phyloP scores from a whole-genome alignment of 192 early-diverging fungal genomes.

The Spinellus fusiger region DNA sequence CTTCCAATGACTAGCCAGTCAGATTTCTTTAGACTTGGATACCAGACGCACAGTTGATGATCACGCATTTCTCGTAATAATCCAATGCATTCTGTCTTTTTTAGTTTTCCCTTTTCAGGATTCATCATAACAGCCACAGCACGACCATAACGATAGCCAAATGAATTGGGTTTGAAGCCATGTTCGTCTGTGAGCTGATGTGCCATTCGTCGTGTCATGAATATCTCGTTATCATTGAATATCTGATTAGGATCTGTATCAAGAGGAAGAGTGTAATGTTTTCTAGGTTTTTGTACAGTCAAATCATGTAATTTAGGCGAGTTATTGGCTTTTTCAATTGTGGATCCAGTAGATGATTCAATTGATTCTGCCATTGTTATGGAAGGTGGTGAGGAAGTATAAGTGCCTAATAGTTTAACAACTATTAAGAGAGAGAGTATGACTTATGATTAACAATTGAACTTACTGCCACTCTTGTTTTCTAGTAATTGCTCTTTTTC shows the following conservation, averaged over 20 bases:
- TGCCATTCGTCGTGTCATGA: slow-evolving; percentile 23
- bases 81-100: slow-evolving; percentile 24
- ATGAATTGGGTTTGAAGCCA: slow-evolving; percentile 25
- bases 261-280: slow-evolving; percentile 1
- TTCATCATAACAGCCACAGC: slow-evolving; percentile 12
- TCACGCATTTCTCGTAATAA: slow-evolving; percentile 35
- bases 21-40: slow-evolving; percentile 37
- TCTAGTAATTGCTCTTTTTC: not conserved
- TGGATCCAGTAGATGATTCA: too few species aligned
- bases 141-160: slow-evolving; percentile 22
- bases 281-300: not conserved
- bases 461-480: not conserved
- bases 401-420: too few species aligned
- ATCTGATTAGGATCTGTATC: slow-evolving; percentile 23
- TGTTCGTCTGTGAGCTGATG: slow-evolving; percentile 17
- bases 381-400: too few species aligned
- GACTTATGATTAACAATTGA: too few species aligned
- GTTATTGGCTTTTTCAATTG: not conserved
- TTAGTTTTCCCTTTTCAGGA: slow-evolving; percentile 1
- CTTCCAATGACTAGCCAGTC: slow-evolving; percentile 50
- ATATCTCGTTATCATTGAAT: slow-evolving; percentile 22
- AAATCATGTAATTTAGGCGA: not conserved
- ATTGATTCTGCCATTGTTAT: not conserved
- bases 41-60: slow-evolving; percentile 40
- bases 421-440: too few species aligned